Base-by-base conservation (phyloP, 257 asterid species). In the Lavandula angustifolia region DNA sequence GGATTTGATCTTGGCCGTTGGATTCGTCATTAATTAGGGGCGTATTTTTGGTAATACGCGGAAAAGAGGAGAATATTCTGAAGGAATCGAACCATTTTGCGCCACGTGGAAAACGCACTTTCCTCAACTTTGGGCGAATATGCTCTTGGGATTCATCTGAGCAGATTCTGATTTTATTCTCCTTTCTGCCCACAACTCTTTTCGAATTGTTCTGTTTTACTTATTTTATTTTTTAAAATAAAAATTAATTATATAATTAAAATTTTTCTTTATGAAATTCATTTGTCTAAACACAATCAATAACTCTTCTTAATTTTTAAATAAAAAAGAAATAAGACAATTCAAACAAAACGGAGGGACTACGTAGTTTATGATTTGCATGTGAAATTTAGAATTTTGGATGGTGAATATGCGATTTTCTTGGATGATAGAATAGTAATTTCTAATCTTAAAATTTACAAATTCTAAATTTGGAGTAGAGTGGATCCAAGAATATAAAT, bases 51-150 rank as follows among this genome's bases (percentile, higher is more conserved):
- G 11, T 53, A 43, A 41, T 41, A 69, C 68, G 66, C 51, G 70
- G 78, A 72, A 33, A 69, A 38, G 3, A 69, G 16, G 60, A 18
- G 79, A 67, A 74, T 78, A 78, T 78, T 56, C 82, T 9, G n/a
- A 13, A 3, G 57, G 72, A 70, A 70, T 42, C 6, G 44, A 63
- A 57, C 7, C 16, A 11, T 7, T 65, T 29, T 13, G 11, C 16
- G 37, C 47, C 70, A 8, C 62, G 32, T 31, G 51, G 18, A 62
- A 32, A 55, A 42, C 60, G 46, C 58, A 62, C 65, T 70, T 62
- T 55, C 59, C 69, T 31, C 18, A 50, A 66, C 34, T 13, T 12
- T 7, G 49, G 64, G 60, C 60, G 73, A 51, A 66, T 66, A 66
- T 73, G 54, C 68, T 9, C 48, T 46, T 67, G 46, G 13, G 16